phyloP scores from a whole-genome alignment of 1,284 basidiomycete species.

The Leccinum subfulvum region DNA sequence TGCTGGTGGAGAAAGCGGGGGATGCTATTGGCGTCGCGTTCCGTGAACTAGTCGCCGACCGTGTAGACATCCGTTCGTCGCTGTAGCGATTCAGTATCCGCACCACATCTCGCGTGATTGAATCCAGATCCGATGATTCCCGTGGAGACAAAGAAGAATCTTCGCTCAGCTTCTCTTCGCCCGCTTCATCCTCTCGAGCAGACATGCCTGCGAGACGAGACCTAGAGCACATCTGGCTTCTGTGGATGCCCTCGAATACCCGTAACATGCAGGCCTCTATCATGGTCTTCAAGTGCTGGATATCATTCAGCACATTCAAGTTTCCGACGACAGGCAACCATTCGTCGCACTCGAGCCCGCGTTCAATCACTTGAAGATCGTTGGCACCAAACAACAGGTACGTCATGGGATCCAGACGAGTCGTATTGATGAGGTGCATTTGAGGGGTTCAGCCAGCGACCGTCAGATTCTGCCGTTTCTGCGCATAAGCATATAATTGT shows the following conservation, averaged over 20 bases:
- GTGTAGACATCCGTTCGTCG: constrained; percentile 54
- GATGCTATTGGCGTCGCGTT: constrained; percentile 62
- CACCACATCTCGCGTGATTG: constrained; percentile 73
- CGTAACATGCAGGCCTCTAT: constrained; percentile 88
- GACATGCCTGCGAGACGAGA: constrained; percentile 38
- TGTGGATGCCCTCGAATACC: constrained; percentile 86
- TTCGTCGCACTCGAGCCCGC: constrained; percentile 82
- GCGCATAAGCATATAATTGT: constrained; percentile 85
- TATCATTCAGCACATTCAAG: constrained; percentile 76
- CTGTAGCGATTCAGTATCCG: constrained; percentile 66
- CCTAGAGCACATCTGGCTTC: constrained; percentile 38
- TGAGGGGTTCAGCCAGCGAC: constrained; percentile 49
- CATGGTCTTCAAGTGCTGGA: constrained; percentile 80
- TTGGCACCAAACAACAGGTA: constrained; percentile 93
- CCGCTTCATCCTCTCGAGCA: constrained; percentile 56
- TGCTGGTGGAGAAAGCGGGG: constrained; percentile 36
- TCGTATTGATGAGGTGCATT: constrained; percentile 79
- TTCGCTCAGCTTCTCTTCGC: constrained; percentile 49
- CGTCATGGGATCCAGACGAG: constrained; percentile 85
- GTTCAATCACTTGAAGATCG: constrained; percentile 64
- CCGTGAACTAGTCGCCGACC: constrained; percentile 60
- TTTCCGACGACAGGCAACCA: constrained; percentile 89
- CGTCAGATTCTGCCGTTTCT: constrained; percentile 81
- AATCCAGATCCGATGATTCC: constrained; percentile 75
- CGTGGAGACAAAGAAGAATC: constrained; percentile 55